These are phyloP conservation scores for Candida methanosorbosa DNA, from an alignment of 805 yeast species.

Conservation along the genomic window DNA sequence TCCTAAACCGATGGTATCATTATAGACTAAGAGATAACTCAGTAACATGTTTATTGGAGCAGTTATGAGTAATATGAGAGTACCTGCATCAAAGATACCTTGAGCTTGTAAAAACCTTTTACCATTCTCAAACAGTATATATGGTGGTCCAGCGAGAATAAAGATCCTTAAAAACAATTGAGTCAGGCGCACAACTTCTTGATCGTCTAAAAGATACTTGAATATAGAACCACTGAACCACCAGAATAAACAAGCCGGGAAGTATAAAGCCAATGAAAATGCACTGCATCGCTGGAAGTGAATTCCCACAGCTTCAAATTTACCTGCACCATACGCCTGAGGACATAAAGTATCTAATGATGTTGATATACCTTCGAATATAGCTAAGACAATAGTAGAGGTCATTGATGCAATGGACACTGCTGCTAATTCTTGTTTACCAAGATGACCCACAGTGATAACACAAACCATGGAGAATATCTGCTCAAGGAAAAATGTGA, in stretches of 20 bases:
- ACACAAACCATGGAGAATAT: constrained; percentile 64
- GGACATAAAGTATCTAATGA: constrained; percentile 73
- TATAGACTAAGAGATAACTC: constrained; percentile 63
- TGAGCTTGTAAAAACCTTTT: constrained; percentile 71
- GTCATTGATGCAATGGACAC: constrained; percentile 74
- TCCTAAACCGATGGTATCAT: constrained; percentile 48
- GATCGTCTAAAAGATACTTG: constrained; percentile 36
- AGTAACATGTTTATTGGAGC: constrained; percentile 64
- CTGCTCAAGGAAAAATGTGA: constrained; percentile 57
- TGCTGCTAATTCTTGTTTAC: constrained; percentile 66
- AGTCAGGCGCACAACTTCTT: constrained; percentile 40
- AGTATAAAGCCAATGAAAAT: constrained; percentile 45
- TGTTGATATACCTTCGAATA: constrained; percentile 70
- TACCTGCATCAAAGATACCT: constrained; percentile 74
- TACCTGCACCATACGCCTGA: constrained; percentile 68
- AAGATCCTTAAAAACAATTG: constrained; percentile 46
- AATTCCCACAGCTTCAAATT: constrained; percentile 54
- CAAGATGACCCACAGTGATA: constrained; percentile 69
- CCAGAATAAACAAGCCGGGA: constrained; percentile 61
- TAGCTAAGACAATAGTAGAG: constrained; percentile 64
- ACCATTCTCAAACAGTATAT: constrained; percentile 59
- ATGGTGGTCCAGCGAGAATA: constrained; percentile 66
- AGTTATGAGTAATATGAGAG: constrained; percentile 54
- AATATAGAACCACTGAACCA: constrained; percentile 43
- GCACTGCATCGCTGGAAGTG: constrained; percentile 61